Conservation (phyloP, 352 stramenopile genomes). For the Globisporangium rhizosaccharum region DNA sequence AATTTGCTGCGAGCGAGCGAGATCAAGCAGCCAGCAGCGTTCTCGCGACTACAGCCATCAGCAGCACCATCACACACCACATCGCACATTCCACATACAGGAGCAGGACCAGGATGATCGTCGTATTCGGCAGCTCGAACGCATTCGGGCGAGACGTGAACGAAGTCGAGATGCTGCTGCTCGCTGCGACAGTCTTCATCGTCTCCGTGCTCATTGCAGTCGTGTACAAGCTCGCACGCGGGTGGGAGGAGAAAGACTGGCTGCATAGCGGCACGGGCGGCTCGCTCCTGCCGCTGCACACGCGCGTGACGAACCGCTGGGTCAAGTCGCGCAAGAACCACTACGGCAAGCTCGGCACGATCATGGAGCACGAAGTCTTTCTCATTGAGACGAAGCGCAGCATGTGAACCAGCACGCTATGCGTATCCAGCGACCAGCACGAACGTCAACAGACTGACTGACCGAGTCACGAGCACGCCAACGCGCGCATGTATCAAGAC, state of each 20-base stretch:
- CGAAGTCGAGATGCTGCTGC: constrained; percentile 64
- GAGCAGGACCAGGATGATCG: constrained; percentile 32
- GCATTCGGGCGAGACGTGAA: constrained; percentile 65
- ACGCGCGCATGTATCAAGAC: too few species aligned
- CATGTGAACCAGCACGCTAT: constrained; percentile 18
- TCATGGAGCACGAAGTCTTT: constrained; percentile 64
- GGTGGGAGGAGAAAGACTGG: constrained; percentile 53
- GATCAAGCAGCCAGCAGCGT: background rate
- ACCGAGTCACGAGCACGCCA: background rate
- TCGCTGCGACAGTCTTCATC: constrained; percentile 64
- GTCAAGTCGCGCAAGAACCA: constrained; percentile 57
- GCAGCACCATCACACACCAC: background rate
- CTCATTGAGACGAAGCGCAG: constrained; percentile 56
- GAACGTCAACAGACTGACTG: background rate
- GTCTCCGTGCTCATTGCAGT: constrained; percentile 66
- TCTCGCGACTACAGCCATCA: background rate
- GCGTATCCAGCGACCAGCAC: background rate
- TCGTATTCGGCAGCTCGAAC: constrained; percentile 69
- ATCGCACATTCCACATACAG: background rate
- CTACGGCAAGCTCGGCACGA: constrained; percentile 64
- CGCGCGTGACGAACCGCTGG: constrained; percentile 52
- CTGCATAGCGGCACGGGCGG: constrained; percentile 13
- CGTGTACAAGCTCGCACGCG: constrained; percentile 70
- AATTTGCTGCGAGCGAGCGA: constrained; percentile 2
- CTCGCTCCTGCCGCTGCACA: constrained; percentile 39